A percentile compares a stretch with the other conserved stretches of the same genome.
Evolutionary conservation across 371 early-diverging fungal species (phyloP).

Genomic region (Mortierella polycephala): DNA sequence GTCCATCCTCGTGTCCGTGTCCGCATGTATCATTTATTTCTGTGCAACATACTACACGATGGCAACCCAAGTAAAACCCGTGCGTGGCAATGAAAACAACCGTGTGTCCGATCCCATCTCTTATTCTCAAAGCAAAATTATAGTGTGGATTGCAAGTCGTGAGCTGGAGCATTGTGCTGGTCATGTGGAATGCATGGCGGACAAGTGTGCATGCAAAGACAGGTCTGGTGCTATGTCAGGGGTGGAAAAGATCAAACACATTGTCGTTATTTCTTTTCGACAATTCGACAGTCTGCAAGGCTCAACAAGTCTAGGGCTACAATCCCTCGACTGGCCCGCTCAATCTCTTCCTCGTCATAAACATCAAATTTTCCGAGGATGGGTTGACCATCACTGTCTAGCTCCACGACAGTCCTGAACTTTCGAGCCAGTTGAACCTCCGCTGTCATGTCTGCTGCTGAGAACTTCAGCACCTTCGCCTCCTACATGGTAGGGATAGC

Average conservation of each 20-base stretch:
- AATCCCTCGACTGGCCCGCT: conserved; percentile 28
- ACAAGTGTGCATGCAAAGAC: too few species aligned
- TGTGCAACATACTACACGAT: neutral
- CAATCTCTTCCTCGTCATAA: conserved; percentile 36
- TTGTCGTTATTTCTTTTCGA: conserved; percentile 14
- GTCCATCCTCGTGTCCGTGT: neutral
- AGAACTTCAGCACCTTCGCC: conserved; percentile 23
- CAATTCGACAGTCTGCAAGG: conserved; percentile 31
- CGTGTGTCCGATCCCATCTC: neutral
- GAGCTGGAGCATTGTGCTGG: too few species aligned
- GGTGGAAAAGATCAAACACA: neutral
- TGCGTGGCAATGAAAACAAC: neutral
- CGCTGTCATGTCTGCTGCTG: conserved; percentile 16
- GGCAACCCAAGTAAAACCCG: neutral
- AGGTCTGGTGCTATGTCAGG: neutral
- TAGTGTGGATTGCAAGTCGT: too few species aligned
- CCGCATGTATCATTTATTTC: neutral
- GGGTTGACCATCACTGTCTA: conserved; percentile 25
- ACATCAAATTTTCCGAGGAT: conserved; percentile 50
- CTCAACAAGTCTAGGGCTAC: conserved; percentile 21
- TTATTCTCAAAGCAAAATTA: too few species aligned
- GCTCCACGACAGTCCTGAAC: conserved; percentile 23
- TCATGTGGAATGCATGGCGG: too few species aligned
- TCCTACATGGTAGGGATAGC: conserved; percentile 15
- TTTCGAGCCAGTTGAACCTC: conserved; percentile 30